Conservation (phyloP, 148 eudicot genomes). For the Silene latifolia region DNA sequence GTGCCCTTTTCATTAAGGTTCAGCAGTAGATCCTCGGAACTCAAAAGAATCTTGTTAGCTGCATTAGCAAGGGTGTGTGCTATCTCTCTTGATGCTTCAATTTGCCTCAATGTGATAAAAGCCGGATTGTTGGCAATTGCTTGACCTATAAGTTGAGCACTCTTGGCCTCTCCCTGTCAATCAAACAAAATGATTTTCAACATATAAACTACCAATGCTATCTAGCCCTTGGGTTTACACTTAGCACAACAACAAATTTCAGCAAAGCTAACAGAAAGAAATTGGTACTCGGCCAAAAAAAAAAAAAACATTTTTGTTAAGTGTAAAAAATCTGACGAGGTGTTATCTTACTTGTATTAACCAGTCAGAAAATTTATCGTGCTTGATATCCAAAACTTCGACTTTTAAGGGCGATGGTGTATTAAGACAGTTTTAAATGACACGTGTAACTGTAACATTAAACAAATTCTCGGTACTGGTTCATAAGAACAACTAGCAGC, state of each 20-base stretch:
- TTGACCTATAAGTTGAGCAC: conserved; percentile 51
- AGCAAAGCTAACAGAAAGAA: neutral
- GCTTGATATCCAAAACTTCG: no score
- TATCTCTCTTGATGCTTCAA: conserved; percentile 86
- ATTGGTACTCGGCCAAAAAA: neutral
- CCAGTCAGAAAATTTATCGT: no score
- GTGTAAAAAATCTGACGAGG: no score
- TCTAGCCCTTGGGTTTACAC: neutral
- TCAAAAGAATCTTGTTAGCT: conserved; percentile 66
- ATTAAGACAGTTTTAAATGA: no score
- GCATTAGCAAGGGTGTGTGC: conserved; percentile 57
- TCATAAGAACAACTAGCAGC: neutral
- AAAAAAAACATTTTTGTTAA: no score
- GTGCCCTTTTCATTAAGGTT: conserved; percentile 55
- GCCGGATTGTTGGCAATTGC: conserved; percentile 93
- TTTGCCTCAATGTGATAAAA: conserved; percentile 75
- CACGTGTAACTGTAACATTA: no score
- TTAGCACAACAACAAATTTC: neutral
- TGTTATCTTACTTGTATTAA: no score
- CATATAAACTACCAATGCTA: neutral
- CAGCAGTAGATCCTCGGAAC: conserved; percentile 67
- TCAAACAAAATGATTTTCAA: neutral
- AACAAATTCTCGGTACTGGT: neutral
- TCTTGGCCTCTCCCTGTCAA: conserved; percentile 27
- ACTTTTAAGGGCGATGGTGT: no score